These are phyloP conservation scores for Pittosporum tobira DNA, from an alignment of 129 eudicot genomes.

Conservation along the genomic window DNA sequence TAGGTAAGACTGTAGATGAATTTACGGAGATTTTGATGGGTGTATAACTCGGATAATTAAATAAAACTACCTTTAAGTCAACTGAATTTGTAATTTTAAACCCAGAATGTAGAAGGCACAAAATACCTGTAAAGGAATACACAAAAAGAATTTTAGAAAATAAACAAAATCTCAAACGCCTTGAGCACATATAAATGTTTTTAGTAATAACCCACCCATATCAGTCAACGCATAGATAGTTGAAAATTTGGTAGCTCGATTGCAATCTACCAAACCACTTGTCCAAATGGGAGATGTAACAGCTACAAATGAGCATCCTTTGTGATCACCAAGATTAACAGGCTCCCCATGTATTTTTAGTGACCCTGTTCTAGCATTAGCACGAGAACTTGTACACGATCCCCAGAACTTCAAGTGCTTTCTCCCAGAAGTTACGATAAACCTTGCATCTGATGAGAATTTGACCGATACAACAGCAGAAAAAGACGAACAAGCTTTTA, in stretches of 20 bases:
- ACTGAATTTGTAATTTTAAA: constrained; percentile 41
- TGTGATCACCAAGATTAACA: constrained; percentile 37
- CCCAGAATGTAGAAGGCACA: constrained; percentile 41
- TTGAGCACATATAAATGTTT: constrained; percentile 5
- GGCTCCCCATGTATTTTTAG: constrained; percentile 39
- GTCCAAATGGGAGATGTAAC: constrained; percentile 35
- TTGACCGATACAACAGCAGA: constrained; percentile 51
- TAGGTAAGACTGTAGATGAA: neutral
- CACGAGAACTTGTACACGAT: constrained; percentile 33
- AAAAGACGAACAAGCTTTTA: constrained; percentile 50
- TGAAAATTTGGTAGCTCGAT: constrained; percentile 22
- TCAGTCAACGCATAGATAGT: constrained; percentile 47
- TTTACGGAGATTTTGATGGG: neutral
- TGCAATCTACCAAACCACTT: constrained; percentile 14
- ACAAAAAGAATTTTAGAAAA: constrained; percentile 3
- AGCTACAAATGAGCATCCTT: constrained; percentile 54
- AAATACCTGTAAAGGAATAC: constrained; percentile 35
- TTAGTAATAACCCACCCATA: constrained; percentile 30
- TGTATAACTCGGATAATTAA: constrained; percentile 2
- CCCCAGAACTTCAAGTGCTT: constrained; percentile 60
- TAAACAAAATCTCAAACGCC: constrained; percentile 6
- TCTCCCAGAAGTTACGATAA: constrained; percentile 51
- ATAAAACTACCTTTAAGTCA: constrained; percentile 44
- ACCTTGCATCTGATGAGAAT: constrained; percentile 50
- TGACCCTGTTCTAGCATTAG: constrained; percentile 33